Evolutionary conservation across 1,139 yeast genomes (phyloP).

Genomic region (Kluyveromyces sp.): DNA sequence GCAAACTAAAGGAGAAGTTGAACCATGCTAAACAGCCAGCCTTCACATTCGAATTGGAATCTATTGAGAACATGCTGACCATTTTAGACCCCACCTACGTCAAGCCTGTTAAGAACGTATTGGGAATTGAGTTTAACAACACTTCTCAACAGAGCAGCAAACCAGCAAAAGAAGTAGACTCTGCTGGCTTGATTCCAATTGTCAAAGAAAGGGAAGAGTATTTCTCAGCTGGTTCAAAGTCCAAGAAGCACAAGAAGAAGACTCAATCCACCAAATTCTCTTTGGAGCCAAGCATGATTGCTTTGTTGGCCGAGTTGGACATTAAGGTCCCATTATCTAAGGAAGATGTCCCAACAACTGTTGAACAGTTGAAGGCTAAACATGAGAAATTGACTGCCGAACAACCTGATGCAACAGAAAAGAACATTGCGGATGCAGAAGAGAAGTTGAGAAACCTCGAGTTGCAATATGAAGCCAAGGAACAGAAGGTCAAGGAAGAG

Average conservation of each 20-base stretch:
- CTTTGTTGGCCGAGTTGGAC: constrained; percentile 68
- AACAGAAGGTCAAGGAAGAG: constrained; percentile 35
- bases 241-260: constrained; percentile 48
- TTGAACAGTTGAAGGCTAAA: constrained; percentile 67
- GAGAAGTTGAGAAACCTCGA: constrained; percentile 64
- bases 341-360: constrained; percentile 64
- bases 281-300: constrained; percentile 75
- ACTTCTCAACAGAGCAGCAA: constrained; percentile 29
- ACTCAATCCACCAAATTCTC: constrained; percentile 51
- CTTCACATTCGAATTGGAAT: constrained; percentile 63
- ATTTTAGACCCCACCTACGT: constrained; percentile 76
- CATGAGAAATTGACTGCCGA: constrained; percentile 60
- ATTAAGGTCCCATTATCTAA: constrained; percentile 73
- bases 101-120: constrained; percentile 40
- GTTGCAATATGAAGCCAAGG: constrained; percentile 31
- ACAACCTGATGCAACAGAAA: constrained; percentile 77
- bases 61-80: constrained; percentile 63
- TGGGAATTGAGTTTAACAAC: constrained; percentile 30
- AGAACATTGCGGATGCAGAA: constrained; percentile 68
- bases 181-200: constrained; percentile 58
- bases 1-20: constrained; percentile 59
- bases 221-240: constrained; percentile 43
- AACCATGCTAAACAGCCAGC: constrained; percentile 78
- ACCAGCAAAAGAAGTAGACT: constrained; percentile 43
- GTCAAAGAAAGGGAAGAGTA: constrained; percentile 57